A percentile compares a stretch with the other conserved stretches of the same genome.
Conservation (phyloP, 75 land plant species). For the Adiantum capillusveneris region DNA sequence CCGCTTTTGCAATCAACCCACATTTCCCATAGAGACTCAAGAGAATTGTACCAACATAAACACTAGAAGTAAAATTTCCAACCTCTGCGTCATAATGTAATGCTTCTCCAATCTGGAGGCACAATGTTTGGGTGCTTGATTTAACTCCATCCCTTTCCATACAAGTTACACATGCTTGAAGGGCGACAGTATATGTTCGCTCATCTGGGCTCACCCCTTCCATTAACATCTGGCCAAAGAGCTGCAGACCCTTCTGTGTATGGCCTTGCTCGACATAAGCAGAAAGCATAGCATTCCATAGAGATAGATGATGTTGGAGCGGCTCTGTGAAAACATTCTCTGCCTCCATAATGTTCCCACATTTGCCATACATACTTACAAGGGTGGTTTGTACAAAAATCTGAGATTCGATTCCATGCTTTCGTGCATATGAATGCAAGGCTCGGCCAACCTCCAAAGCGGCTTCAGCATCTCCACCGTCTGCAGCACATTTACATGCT, state of each 20-base stretch:
- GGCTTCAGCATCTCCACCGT: background rate
- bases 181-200: slow-evolving; percentile 42
- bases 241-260: slow-evolving; percentile 5
- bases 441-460: slow-evolving; percentile 21
- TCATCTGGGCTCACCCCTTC: slow-evolving; percentile 36
- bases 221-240: slow-evolving; percentile 22
- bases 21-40: slow-evolving; percentile 8
- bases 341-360: background rate
- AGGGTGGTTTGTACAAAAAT: slow-evolving; percentile 18
- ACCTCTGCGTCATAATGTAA: slow-evolving; percentile 27
- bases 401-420: slow-evolving; percentile 14
- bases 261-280: slow-evolving; percentile 4
- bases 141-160: background rate
- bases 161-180: slow-evolving; percentile 3
- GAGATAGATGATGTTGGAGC: background rate
- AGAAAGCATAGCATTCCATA: slow-evolving; percentile 7
- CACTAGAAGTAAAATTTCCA: slow-evolving; percentile 9
- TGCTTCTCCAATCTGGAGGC: slow-evolving; percentile 21
- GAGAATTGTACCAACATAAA: slow-evolving; percentile 5
- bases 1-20: background rate
- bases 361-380: slow-evolving; percentile 40
- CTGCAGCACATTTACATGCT: background rate
- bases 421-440: slow-evolving; percentile 26
- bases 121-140: slow-evolving; percentile 5
- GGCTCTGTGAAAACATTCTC: slow-evolving; percentile 3